Conservation (phyloP, 2,329 filamentous ascomycete species). For the Xylariaceae sp. region DNA sequence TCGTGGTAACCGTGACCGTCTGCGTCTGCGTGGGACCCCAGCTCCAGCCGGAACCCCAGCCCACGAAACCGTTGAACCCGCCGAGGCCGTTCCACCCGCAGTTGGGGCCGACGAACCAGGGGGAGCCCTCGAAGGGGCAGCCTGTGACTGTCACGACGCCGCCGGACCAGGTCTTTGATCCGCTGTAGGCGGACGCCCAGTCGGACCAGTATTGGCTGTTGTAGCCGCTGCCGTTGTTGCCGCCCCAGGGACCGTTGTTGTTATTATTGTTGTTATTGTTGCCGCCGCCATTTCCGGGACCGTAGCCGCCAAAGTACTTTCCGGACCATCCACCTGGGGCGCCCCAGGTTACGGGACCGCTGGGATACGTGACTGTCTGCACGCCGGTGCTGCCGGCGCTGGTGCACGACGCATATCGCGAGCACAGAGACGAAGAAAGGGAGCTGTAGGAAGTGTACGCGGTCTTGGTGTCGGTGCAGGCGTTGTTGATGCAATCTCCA, state of each 20-base stretch:
- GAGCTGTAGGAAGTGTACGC: conserved; percentile 31
- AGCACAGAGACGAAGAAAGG: conserved; percentile 39
- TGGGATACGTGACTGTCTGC: conserved; percentile 35
- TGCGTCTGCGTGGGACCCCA: conserved; percentile 34
- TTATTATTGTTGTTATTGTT: not conserved
- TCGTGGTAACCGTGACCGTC: conserved; percentile 34
- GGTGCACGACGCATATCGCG: conserved; percentile 36
- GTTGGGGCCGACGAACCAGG: conserved; percentile 36
- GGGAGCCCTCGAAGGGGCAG: conserved; percentile 37
- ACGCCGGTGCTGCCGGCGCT: conserved; percentile 36
- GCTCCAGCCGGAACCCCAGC: conserved; percentile 39
- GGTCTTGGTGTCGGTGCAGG: conserved; percentile 25
- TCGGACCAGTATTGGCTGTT: conserved; percentile 28
- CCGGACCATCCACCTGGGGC: conserved; percentile 30
- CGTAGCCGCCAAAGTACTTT: conserved; percentile 16
- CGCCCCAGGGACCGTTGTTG: conserved; percentile 9
- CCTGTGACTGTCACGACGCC: conserved; percentile 39
- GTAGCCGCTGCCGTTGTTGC: conserved; percentile 17
- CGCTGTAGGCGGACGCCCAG: conserved; percentile 29
- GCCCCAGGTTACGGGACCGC: conserved; percentile 33
- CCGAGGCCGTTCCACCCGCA: conserved; percentile 34
- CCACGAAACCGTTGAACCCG: conserved; percentile 36
- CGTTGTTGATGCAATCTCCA: conserved; percentile 28
- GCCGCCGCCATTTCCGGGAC: conserved; percentile 3
- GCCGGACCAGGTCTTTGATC: conserved; percentile 34